phyloP scores from a whole-genome alignment of 1,139 yeast species.

The Sugiyamaella xylanicola region DNA sequence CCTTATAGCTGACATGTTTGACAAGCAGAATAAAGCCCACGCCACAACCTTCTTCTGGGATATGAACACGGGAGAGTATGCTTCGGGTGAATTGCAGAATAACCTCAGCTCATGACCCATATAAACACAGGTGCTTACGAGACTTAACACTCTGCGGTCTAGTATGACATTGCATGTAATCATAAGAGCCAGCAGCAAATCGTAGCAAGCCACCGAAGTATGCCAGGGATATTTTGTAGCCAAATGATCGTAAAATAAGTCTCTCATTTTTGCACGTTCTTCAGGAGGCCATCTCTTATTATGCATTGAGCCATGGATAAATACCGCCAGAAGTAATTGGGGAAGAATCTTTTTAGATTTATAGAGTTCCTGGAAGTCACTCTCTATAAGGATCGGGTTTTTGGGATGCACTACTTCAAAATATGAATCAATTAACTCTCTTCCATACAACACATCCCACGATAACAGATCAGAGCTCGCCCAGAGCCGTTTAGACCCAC shows the following conservation, averaged over 20 bases:
- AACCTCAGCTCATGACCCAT: conserved; percentile 6
- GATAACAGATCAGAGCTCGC: conserved; percentile 3
- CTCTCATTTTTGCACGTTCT: conserved; percentile 8
- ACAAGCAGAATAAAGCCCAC: conserved; percentile 1
- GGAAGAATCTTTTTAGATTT: conserved; percentile 1
- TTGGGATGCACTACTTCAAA: not conserved
- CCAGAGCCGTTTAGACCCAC: not conserved
- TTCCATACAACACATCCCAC: conserved; percentile 1
- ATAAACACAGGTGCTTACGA: conserved; percentile 3
- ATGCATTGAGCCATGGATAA: conserved; percentile 7
- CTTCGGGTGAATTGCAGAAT: not conserved
- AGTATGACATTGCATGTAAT: conserved; percentile 4
- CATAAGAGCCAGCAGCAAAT: conserved; percentile 2
- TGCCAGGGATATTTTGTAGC: conserved; percentile 5
- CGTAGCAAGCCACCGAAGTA: not conserved
- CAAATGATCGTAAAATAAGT: not conserved
- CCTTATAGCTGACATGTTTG: not conserved
- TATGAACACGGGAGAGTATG: not conserved
- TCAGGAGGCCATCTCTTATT: conserved; percentile 7
- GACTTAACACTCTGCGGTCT: conserved; percentile 1
- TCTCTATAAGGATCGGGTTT: not conserved
- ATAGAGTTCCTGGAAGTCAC: not conserved
- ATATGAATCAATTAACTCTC: not conserved
- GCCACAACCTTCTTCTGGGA: conserved; percentile 1
- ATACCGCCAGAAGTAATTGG: not conserved